Evolutionary conservation across 352 stramenopile species (phyloP).

Genomic region (Pythium apleroticum): DNA sequence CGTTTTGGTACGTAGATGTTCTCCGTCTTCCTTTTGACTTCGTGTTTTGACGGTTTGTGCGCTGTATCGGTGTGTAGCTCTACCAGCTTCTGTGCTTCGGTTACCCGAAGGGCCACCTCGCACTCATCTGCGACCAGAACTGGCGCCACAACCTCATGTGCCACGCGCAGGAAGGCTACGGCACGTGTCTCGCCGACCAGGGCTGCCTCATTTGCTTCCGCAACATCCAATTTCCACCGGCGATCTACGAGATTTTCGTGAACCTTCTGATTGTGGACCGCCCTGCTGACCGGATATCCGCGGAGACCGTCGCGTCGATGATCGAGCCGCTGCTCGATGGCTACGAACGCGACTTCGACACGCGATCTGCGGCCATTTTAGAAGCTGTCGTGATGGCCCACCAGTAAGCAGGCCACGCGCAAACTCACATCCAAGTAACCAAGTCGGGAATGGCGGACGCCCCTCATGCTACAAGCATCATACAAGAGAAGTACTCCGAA

Average conservation of each 20-base stretch:
- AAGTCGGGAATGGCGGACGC: background rate
- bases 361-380: conserved; percentile 49
- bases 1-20: conserved; percentile 53
- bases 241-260: conserved; percentile 76
- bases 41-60: background rate
- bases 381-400: conserved; percentile 33
- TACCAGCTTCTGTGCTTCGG: conserved; percentile 83
- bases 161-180: conserved; percentile 48
- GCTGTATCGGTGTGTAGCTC: conserved; percentile 40
- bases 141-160: conserved; percentile 68
- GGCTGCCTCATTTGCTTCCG: conserved; percentile 84
- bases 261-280: conserved; percentile 51
- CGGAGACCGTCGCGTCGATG: conserved; percentile 46
- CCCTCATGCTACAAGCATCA: background rate
- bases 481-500: background rate
- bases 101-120: conserved; percentile 76
- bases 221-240: conserved; percentile 65
- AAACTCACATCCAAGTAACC: background rate
- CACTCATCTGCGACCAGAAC: conserved; percentile 73
- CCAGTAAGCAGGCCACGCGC: conserved; percentile 4
- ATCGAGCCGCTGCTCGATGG: conserved; percentile 55
- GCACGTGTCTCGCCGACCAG: conserved; percentile 47
- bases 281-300: conserved; percentile 56
- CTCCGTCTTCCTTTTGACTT: too few relatives aligned
- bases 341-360: conserved; percentile 61